A percentile compares a stretch with the other conserved stretches of the same genome.
Evolutionary conservation across 75 land plant species (phyloP).

Genomic region (Azolla pinnata): DNA sequence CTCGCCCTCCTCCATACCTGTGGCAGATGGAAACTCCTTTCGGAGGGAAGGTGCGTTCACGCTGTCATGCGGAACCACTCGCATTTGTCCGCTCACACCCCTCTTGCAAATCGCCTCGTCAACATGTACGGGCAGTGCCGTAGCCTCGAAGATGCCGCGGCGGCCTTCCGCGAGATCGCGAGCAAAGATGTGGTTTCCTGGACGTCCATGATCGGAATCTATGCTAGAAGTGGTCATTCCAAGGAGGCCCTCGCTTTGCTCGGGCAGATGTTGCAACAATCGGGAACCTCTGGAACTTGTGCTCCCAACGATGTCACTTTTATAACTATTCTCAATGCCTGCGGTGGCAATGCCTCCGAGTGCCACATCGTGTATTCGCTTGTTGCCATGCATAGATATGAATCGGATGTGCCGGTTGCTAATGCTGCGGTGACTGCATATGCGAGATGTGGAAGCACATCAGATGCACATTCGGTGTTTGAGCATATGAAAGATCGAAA

Average conservation of each 20-base stretch:
- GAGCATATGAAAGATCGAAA: conserved; percentile 32
- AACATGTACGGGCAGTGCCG: conserved; percentile 5
- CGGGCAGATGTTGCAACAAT: neutral
- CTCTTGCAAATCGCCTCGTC: neutral
- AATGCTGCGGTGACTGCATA: conserved; percentile 5
- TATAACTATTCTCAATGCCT: neutral
- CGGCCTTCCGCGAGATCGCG: neutral
- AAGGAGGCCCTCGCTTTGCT: neutral
- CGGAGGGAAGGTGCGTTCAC: neutral
- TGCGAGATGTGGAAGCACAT: conserved; percentile 25
- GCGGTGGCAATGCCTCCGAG: neutral
- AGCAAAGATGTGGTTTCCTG: conserved; percentile 14
- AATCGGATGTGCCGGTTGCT: neutral
- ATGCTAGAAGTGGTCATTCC: conserved; percentile 12
- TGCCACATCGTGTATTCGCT: neutral
- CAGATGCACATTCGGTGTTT: conserved; percentile 39
- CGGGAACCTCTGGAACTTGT: neutral
- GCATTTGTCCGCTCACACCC: neutral
- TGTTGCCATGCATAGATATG: neutral
- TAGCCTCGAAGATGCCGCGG: neutral
- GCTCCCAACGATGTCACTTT: conserved; percentile 1
- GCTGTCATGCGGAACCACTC: neutral
- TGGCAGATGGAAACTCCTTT: neutral
- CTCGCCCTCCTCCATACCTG: neutral
- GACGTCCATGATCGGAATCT: conserved; percentile 15